Base-by-base conservation (phyloP, 1,139 yeast species). In the Saccharomyces uvarum region DNA sequence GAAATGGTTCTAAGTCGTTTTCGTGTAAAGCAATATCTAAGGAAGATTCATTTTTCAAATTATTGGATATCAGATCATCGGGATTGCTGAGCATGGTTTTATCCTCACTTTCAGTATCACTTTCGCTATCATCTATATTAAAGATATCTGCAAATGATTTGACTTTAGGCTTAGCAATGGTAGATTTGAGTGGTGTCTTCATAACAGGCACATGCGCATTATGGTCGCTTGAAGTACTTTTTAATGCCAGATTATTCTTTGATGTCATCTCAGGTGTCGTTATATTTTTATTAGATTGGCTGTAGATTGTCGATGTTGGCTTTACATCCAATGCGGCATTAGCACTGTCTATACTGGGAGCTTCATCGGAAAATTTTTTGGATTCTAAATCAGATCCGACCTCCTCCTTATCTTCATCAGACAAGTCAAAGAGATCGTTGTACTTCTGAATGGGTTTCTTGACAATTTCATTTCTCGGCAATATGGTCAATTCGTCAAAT, bases 391-490 rank as follows among this genome's bases (percentile, higher is more conserved):
- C 28, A 11, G 32, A 16, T 8, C 19, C 55, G 9, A 24, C 53
- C 4, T 28, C 53, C 4, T 49, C 53, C 8, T 53, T 55, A 2
- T 60, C 65, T 16, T 63, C 66, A 49, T 66, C 68, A 27, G 68
- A 61, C 9, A 66, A 46, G 32, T 58, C 61, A 54, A 63, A 67
- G 14, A 66, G 46, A 50, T 66, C 69, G 47, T 60, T 59, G 48
- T 64, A 66, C 16, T 57, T 60, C 38, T 58, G 59, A 2, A 61
- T 33, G 2, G 53, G 52, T 19, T 54, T 55, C 29, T 52, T 41
- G 24, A 38, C 26, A 4, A 8, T 16, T 8, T 14, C 21, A 16
- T 8, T 38, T 38, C 11, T 38, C 16, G 21, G 21, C 26, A 24
- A 24, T 24, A 24, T 24, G 26, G 26, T 24, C 26, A 24, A 24